Evolutionary conservation across 768 basidiomycete species (phyloP).

Genomic region (Boletus subcaerulescens): DNA sequence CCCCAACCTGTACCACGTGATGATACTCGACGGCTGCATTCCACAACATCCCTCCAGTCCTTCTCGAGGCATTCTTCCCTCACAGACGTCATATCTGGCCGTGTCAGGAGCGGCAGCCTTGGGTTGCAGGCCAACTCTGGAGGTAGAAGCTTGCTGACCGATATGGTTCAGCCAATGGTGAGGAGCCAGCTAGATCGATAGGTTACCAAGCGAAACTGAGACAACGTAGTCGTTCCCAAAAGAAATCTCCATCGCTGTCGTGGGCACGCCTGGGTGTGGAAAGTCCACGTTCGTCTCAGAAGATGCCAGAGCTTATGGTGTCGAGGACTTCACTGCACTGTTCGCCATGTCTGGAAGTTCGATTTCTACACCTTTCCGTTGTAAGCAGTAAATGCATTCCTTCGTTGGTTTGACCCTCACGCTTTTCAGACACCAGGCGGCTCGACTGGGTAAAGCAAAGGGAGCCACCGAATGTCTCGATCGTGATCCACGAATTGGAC

Average conservation of each 20-base stretch:
- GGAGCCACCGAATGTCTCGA: conserved; percentile 42
- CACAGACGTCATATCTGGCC: conserved; percentile 38
- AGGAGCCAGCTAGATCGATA: conserved; percentile 6
- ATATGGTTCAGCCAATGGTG: conserved; percentile 25
- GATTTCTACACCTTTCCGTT: conserved; percentile 37
- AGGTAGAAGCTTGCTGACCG: conserved; percentile 16
- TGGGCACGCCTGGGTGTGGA: conserved; percentile 77
- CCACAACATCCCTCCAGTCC: conserved; percentile 38
- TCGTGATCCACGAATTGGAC: conserved; percentile 57
- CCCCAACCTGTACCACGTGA: conserved; percentile 38
- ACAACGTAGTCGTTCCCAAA: conserved; percentile 25
- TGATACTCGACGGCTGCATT: conserved; percentile 38
- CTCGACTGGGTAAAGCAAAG: conserved; percentile 34
- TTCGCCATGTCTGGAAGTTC: conserved; percentile 34
- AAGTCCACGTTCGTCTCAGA: conserved; percentile 80
- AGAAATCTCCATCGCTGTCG: conserved; percentile 65
- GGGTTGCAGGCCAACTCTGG: conserved; percentile 39
- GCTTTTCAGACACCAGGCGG: conserved; percentile 32
- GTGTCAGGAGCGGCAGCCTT: conserved; percentile 61
- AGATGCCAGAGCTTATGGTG: conserved; percentile 63
- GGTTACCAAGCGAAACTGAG: conserved; percentile 6
- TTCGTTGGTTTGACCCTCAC: conserved; percentile 20
- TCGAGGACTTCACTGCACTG: conserved; percentile 41
- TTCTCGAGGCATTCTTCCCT: conserved; percentile 32
- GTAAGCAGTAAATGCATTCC: conserved; percentile 27